Percentiles rank a stretch among this genome's conserved stretches.
Conservation (phyloP, 106 monocot species). For the Apostasia shenzhenica region DNA sequence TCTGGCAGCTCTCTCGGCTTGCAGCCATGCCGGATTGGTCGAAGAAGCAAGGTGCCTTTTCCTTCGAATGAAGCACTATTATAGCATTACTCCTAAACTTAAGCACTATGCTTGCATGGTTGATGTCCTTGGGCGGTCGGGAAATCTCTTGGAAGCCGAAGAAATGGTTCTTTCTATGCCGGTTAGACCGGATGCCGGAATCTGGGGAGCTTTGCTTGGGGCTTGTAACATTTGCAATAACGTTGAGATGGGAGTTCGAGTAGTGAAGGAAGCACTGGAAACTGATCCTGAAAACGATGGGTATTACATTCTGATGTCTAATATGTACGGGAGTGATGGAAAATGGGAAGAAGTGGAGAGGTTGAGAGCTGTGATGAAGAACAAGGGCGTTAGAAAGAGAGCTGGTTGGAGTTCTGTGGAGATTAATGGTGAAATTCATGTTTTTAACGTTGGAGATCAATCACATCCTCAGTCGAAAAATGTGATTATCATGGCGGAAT, state of each 20-base stretch:
- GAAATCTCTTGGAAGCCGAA: constrained; percentile 58
- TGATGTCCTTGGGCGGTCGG: constrained; percentile 66
- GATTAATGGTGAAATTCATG: constrained; percentile 23
- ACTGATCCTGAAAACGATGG: constrained; percentile 71
- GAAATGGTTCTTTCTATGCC: constrained; percentile 49
- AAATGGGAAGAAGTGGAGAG: constrained; percentile 61
- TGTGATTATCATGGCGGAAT: neutral
- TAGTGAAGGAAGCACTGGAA: constrained; percentile 42
- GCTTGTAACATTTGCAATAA: constrained; percentile 59
- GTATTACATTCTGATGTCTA: constrained; percentile 69
- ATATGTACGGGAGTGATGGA: constrained; percentile 45
- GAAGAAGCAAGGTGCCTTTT: constrained; percentile 56
- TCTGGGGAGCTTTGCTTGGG: constrained; percentile 78
- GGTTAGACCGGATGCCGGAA: constrained; percentile 52
- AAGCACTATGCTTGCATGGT: constrained; percentile 89
- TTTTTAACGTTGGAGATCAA: constrained; percentile 27
- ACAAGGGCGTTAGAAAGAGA: constrained; percentile 35
- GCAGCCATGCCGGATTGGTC: constrained; percentile 63
- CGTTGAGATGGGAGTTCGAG: constrained; percentile 53
- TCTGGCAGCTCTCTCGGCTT: constrained; percentile 66
- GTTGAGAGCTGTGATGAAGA: constrained; percentile 46
- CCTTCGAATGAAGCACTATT: constrained; percentile 35
- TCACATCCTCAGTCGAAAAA: constrained; percentile 15
- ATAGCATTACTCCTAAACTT: constrained; percentile 28
- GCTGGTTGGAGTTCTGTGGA: constrained; percentile 67